Percentiles rank a stretch among this genome's conserved stretches.
Conservation (phyloP, 768 basidiomycete genomes). For the Suillus americanus region DNA sequence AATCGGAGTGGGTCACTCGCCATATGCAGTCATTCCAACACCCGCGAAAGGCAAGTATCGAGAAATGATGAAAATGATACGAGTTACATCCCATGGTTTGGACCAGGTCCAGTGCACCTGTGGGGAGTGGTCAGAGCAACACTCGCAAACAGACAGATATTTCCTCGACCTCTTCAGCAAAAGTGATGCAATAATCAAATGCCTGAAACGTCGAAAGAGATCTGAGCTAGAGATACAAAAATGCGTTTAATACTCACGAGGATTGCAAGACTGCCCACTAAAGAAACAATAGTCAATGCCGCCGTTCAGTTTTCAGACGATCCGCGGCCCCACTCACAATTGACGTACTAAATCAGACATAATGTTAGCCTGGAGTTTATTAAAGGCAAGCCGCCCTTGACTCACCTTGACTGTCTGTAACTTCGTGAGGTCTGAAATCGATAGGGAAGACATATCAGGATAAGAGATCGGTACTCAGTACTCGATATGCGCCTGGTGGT, state of each 20-base stretch:
- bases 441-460: background rate
- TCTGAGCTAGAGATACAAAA: background rate
- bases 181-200: conserved; percentile 12
- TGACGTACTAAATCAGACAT: conserved; percentile 12
- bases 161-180: conserved; percentile 7
- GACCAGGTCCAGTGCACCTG: conserved; percentile 21
- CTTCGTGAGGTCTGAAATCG: conserved; percentile 9
- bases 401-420: conserved; percentile 17
- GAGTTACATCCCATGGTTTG: conserved; percentile 14
- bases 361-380: background rate
- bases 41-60: conserved; percentile 22
- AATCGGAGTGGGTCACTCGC: conserved; percentile 7
- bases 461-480: background rate
- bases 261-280: conserved; percentile 19
- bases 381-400: background rate
- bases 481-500: background rate
- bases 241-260: conserved; percentile 9
- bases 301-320: background rate
- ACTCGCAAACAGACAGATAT: background rate
- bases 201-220: background rate
- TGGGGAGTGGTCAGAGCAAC: background rate
- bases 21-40: conserved; percentile 12
- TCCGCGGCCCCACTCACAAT: conserved; percentile 8
- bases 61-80: conserved; percentile 16
- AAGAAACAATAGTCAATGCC: background rate